Evolutionary conservation across 129 eudicot species (phyloP).

Genomic region (Centaurea solstitialis): DNA sequence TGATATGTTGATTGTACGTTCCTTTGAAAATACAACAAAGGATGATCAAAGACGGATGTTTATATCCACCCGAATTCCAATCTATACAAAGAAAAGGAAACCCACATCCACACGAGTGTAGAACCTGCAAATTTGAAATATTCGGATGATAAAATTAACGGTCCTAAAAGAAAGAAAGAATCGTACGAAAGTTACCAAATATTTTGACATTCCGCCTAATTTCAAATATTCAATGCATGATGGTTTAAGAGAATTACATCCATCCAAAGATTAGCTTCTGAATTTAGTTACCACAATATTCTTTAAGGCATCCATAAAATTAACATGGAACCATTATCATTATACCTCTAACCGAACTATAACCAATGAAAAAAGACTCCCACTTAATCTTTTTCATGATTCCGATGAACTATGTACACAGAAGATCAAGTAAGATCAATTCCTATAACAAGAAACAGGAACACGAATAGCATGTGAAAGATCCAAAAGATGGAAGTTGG

Average conservation of each 20-base stretch:
- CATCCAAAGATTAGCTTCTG: neutral
- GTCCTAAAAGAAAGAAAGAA: neutral
- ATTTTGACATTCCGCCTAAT: neutral
- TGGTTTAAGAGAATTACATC: neutral
- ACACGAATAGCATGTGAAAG: neutral
- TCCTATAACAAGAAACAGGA: neutral
- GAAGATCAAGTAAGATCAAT: neutral
- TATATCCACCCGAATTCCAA: constrained; percentile 25
- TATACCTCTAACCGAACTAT: neutral
- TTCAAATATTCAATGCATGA: neutral
- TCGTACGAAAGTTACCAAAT: neutral
- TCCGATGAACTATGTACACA: neutral
- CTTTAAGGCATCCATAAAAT: neutral
- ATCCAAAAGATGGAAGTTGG: neutral
- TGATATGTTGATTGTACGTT: constrained; percentile 13
- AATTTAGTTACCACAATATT: neutral
- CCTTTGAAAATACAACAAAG: constrained; percentile 18
- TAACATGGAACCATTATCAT: neutral
- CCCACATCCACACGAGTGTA: constrained; percentile 17
- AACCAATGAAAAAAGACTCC: neutral
- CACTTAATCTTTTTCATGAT: neutral
- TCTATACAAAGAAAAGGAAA: constrained; percentile 33
- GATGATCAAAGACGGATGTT: constrained; percentile 18
- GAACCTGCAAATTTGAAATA: constrained; percentile 30
- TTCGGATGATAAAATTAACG: constrained; percentile 8